phyloP scores from a whole-genome alignment of 495 filamentous ascomycete species.

The Extremus antarcticus region DNA sequence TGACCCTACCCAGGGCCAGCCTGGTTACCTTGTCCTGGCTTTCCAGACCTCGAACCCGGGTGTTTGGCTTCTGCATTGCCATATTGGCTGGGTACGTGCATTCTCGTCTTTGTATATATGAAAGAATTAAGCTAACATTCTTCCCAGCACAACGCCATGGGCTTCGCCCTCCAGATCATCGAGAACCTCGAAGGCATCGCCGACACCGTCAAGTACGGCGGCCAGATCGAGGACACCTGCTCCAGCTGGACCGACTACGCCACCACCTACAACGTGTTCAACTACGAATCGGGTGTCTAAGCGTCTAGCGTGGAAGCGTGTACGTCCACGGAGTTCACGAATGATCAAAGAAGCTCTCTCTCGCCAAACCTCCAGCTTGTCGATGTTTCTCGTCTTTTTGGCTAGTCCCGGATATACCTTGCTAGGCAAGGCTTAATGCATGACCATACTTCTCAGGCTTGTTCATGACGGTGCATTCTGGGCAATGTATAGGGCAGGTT shows the following conservation, averaged over 20 bases:
- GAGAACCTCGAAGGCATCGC: slow-evolving; percentile 23
- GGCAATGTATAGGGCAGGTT: neutral
- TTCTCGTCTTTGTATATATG: neutral
- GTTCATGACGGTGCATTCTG: neutral
- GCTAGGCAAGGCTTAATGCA: neutral
- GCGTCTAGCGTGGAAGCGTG: no score
- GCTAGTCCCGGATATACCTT: neutral
- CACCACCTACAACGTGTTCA: neutral
- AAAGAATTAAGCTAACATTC: neutral
- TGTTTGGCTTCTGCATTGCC: slow-evolving; percentile 28
- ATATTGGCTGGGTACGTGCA: slow-evolving; percentile 26
- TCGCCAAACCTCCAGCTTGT: neutral
- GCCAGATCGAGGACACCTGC: slow-evolving; percentile 19
- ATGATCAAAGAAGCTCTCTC: neutral
- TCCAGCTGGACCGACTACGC: slow-evolving; percentile 16
- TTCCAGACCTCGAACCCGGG: slow-evolving; percentile 27
- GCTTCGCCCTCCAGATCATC: slow-evolving; percentile 31
- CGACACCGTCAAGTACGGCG: slow-evolving; percentile 13
- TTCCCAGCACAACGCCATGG: slow-evolving; percentile 22
- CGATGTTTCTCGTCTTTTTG: neutral
- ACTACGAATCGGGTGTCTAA: slow-evolving; percentile 17
- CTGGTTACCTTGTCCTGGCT: slow-evolving; percentile 25
- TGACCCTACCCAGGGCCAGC: neutral
- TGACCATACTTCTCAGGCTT: no score
- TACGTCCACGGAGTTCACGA: no score